These are phyloP conservation scores for Pyropia yezoensis DNA, from an alignment of 23 red algal genomes.

Conservation along the genomic window DNA sequence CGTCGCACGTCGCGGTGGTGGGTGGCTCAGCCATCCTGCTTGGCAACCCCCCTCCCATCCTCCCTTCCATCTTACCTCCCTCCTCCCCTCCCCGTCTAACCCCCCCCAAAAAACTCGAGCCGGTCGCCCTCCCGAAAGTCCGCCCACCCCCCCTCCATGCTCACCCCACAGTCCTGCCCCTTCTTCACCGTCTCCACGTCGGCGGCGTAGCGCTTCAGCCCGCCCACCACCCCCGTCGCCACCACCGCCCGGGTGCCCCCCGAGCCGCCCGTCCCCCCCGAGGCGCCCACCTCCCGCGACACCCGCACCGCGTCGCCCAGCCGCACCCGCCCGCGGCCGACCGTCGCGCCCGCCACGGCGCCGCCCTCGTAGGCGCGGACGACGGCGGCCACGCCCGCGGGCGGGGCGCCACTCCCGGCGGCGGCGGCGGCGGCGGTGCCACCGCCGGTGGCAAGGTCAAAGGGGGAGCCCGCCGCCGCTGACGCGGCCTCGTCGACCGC, in stretches of 20 bases:
- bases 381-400: constrained; percentile 14
- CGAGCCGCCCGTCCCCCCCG: constrained; percentile 2
- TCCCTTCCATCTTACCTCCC: no score
- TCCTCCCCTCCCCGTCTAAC: no score
- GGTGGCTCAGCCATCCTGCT: no score
- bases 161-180: constrained; percentile 71
- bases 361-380: constrained; percentile 43
- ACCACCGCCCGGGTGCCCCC: constrained; percentile 13
- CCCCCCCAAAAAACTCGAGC: constrained; percentile 17
- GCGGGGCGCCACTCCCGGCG: background rate
- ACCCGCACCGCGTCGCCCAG: constrained; percentile 17
- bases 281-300: constrained; percentile 17
- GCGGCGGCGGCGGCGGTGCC: background rate
- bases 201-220: constrained; percentile 45
- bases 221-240: constrained; percentile 4
- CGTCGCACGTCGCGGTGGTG: no score
- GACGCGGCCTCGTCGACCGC: constrained; percentile 1
- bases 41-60: no score
- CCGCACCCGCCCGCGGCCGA: constrained; percentile 20
- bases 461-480: background rate
- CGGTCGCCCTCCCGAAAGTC: constrained; percentile 42
- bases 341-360: constrained; percentile 22
- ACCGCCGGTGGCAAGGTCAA: background rate
- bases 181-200: constrained; percentile 39
- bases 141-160: constrained; percentile 25